Percentiles rank a stretch among this genome's conserved stretches.
Evolutionary conservation across 2,329 filamentous ascomycete species (phyloP).

Genomic region (Calonectria crousiana): DNA sequence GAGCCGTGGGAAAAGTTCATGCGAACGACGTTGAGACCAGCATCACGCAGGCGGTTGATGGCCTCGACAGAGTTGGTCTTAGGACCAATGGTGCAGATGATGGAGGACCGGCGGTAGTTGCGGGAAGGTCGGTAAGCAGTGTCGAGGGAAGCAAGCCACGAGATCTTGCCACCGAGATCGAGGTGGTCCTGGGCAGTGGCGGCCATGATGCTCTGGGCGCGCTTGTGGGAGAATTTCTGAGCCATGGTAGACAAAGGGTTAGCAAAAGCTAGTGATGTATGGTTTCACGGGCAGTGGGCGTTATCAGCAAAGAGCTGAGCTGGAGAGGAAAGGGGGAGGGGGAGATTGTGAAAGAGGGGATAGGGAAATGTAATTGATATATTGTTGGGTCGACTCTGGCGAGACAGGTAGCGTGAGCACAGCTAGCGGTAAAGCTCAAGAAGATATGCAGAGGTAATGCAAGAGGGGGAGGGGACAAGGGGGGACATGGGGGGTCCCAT

Average conservation of each 20-base stretch:
- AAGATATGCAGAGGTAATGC: constrained; percentile 32
- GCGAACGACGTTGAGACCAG: constrained; percentile 96
- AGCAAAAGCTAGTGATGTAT: constrained; percentile 28
- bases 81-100: constrained; percentile 98
- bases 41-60: constrained; percentile 92
- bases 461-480: constrained; percentile 33
- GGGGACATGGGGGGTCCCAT: constrained; percentile 37
- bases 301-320: constrained; percentile 38
- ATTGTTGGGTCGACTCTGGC: constrained; percentile 24
- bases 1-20: constrained; percentile 94
- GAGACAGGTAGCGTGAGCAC: constrained; percentile 14
- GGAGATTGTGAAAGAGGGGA: constrained; percentile 24
- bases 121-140: constrained; percentile 88
- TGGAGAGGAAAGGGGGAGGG: constrained; percentile 25
- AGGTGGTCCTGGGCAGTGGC: constrained; percentile 87
- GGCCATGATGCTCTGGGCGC: constrained; percentile 61
- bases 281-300: constrained; percentile 28
- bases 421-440: constrained; percentile 20
- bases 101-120: constrained; percentile 96
- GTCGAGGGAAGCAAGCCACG: constrained; percentile 80
- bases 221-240: constrained; percentile 46
- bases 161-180: constrained; percentile 77
- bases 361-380: constrained; percentile 34
- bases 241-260: constrained; percentile 47
- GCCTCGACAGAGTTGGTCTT: constrained; percentile 99